phyloP scores from a whole-genome alignment of 1,284 basidiomycete species.

The Rhodotorula sp. region DNA sequence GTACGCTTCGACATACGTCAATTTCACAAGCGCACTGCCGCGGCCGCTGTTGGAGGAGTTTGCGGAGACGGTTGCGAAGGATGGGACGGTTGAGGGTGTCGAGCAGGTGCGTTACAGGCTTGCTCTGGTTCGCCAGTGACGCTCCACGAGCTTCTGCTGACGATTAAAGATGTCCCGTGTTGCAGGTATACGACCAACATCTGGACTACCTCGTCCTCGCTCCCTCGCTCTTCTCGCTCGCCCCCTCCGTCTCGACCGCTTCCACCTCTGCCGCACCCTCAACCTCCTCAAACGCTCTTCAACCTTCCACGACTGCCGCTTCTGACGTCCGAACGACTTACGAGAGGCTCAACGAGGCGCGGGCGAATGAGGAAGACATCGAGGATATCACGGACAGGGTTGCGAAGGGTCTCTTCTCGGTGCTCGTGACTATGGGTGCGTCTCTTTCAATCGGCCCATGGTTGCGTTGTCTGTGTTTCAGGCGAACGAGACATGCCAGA shows the following conservation, averaged over 20 bases:
- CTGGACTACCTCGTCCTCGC: conserved; percentile 95
- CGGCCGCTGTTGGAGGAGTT: conserved; percentile 89
- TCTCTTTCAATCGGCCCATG: not conserved
- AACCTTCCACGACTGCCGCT: conserved; percentile 28
- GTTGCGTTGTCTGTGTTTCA: not conserved
- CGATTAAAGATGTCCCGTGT: not conserved
- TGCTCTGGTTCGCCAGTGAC: not conserved
- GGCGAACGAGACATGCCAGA: too few relatives aligned
- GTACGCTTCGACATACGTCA: conserved; percentile 91
- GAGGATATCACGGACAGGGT: conserved; percentile 92
- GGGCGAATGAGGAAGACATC: conserved; percentile 83
- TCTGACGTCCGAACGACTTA: conserved; percentile 59
- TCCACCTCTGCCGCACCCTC: conserved; percentile 24
- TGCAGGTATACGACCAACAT: conserved; percentile 88
- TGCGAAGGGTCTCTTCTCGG: conserved; percentile 86
- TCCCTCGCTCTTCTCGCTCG: conserved; percentile 87
- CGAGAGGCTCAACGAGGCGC: conserved; percentile 86
- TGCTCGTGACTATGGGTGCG: conserved; percentile 84
- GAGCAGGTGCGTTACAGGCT: conserved; percentile 60
- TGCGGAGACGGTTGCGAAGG: conserved; percentile 79
- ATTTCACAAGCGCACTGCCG: conserved; percentile 89
- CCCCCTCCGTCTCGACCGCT: conserved; percentile 45
- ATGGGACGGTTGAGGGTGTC: conserved; percentile 78
- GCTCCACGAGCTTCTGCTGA: not conserved
- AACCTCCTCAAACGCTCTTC: conserved; percentile 34